Percentiles rank a stretch among this genome's conserved stretches.
Evolutionary conservation across 2,329 filamentous ascomycete species (phyloP).

Genomic region (Drechmeria coniospora): DNA sequence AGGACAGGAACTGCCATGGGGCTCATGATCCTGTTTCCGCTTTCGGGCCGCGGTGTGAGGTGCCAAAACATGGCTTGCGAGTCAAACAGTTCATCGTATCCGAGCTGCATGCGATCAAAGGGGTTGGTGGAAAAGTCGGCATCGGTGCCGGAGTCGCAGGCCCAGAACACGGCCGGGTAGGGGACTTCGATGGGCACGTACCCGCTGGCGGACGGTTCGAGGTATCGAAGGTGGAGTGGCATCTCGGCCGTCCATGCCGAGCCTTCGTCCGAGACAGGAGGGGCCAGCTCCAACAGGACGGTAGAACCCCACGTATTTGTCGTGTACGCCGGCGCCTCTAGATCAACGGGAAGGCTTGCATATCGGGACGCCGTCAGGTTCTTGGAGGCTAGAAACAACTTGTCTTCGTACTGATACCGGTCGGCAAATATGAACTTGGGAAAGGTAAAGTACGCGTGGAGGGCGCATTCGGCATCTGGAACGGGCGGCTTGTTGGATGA

Average conservation of each 20-base stretch:
- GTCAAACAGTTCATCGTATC: slow-evolving; percentile 70
- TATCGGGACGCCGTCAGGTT: slow-evolving; percentile 56
- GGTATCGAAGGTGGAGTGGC: slow-evolving; percentile 75
- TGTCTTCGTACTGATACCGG: slow-evolving; percentile 66
- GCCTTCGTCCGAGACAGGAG: slow-evolving; percentile 24
- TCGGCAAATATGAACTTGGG: slow-evolving; percentile 74
- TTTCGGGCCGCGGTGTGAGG: slow-evolving; percentile 34
- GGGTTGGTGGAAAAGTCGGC: slow-evolving; percentile 61
- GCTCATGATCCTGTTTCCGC: slow-evolving; percentile 30
- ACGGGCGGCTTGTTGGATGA: slow-evolving; percentile 33
- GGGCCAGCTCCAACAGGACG: slow-evolving; percentile 57
- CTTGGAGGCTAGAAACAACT: slow-evolving; percentile 65
- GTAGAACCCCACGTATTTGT: slow-evolving; percentile 64
- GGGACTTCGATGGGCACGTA: slow-evolving; percentile 46
- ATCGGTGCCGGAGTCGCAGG: slow-evolving; percentile 53
- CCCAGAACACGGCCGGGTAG: slow-evolving; percentile 82
- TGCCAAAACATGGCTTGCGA: slow-evolving; percentile 75
- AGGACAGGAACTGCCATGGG: slow-evolving; percentile 50
- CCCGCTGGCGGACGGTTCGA: slow-evolving; percentile 44
- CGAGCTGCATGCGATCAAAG: slow-evolving; percentile 73
- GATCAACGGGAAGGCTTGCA: slow-evolving; percentile 63
- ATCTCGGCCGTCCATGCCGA: slow-evolving; percentile 51
- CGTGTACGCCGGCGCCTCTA: slow-evolving; percentile 80
- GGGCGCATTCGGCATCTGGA: slow-evolving; percentile 45
- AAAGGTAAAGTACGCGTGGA: slow-evolving; percentile 71